These are phyloP conservation scores for Melampsora americana DNA, from an alignment of 1,284 basidiomycete genomes.

Conservation along the genomic window DNA sequence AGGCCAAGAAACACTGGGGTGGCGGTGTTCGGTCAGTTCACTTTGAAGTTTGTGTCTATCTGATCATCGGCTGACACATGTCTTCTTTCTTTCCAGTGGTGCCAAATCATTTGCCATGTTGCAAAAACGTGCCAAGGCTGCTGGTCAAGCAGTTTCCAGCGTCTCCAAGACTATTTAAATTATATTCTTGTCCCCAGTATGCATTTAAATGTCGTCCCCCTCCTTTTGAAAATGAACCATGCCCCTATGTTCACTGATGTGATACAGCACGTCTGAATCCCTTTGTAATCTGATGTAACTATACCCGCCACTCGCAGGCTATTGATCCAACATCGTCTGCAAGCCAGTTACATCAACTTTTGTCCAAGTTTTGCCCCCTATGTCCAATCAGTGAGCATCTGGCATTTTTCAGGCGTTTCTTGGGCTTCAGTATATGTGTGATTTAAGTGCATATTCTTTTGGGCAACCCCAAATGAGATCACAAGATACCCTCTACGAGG, in stretches of 20 bases:
- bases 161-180: conserved; percentile 38
- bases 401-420: no score
- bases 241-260: neutral
- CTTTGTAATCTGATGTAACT: no score
- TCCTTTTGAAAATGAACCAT: neutral
- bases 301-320: no score
- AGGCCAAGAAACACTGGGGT: conserved; percentile 86
- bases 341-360: no score
- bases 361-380: no score
- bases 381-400: no score
- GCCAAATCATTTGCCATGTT: conserved; percentile 67
- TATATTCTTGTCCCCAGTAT: neutral
- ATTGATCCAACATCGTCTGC: no score
- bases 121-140: conserved; percentile 86
- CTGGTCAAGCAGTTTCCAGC: conserved; percentile 57
- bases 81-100: conserved; percentile 8
- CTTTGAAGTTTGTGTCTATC: conserved; percentile 60
- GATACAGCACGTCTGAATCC: no score
- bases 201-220: neutral
- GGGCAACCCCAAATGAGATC: no score
- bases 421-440: no score
- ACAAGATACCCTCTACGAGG: no score
- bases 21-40: conserved; percentile 89
- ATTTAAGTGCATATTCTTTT: no score
- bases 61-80: neutral